Base-by-base conservation (phyloP, 176 grass and related monocot genomes). In the Eremochloa ophiuroides region DNA sequence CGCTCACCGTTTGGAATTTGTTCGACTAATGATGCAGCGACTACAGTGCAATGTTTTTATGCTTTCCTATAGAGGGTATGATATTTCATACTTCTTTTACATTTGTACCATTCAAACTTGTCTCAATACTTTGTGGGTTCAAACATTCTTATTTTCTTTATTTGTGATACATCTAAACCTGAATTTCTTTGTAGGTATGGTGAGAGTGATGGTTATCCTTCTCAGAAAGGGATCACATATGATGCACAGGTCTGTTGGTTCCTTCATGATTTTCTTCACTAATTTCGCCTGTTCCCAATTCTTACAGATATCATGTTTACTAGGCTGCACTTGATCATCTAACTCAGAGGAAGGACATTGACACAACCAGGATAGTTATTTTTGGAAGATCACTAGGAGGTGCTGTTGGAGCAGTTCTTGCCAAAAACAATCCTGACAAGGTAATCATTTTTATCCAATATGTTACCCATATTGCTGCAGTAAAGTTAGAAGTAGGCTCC, bases 21-120 rank as follows among this genome's bases (percentile, higher is more conserved):
- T 99, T 58, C 91, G 77, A 42, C 50, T 93, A 78, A 93, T 99
- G 91, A 93, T 99, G 97, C 91, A 99, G 77, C 80, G 62, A 60
- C 85, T 99, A 35, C 91, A 99, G 62, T 99, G 97, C 97, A 99
- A 99, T 90, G 93, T 93, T n/a, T 95, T 99, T 82, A 99, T 99
- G 97, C 97, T 99, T 93, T 99, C 97, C 75, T 99, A 99, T 64
- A 89, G 97, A 88, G 97, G 97, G 97, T 99, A 91, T 88, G 77
- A 1, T 82, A 84, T 40, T 78, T 60, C 48, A 40, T 77, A 58
- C 13, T 81, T 70, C 64, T 76, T 0, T 71, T 81, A 70, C 65
- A 30, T 35, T 64, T n/a, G 27, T 85, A 65, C 28, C 39, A 33
- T 75, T 75, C 6, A 62, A 47, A 37, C 67, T 60, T 27, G 4